phyloP scores from a whole-genome alignment of 2,329 filamentous ascomycete species.

The Aspergillus neoniger region DNA sequence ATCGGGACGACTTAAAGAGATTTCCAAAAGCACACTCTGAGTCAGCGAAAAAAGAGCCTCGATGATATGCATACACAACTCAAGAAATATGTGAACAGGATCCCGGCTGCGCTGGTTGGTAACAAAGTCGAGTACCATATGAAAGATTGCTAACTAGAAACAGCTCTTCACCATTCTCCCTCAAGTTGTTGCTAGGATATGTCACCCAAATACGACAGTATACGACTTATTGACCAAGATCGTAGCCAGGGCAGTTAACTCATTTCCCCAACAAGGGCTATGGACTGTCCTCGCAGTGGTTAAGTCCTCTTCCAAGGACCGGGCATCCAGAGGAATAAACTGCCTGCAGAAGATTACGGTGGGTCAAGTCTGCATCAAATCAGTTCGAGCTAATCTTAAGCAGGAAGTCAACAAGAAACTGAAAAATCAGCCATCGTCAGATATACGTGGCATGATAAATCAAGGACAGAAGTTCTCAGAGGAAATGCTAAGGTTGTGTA shows the following conservation, averaged over 20 bases:
- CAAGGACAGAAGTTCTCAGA: slow-evolving; percentile 82
- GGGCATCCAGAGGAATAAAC: slow-evolving; percentile 56
- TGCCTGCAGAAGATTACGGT: slow-evolving; percentile 47
- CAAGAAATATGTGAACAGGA: slow-evolving; percentile 69
- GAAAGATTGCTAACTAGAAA: slow-evolving; percentile 11
- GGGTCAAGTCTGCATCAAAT: slow-evolving; percentile 9
- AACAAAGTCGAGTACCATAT: not conserved
- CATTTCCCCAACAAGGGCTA: slow-evolving; percentile 86
- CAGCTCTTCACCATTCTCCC: slow-evolving; percentile 68
- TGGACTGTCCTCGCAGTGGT: slow-evolving; percentile 90
- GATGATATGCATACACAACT: slow-evolving; percentile 71
- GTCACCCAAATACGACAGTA: slow-evolving; percentile 76
- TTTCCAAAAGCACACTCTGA: slow-evolving; percentile 50
- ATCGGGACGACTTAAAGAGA: slow-evolving; percentile 28
- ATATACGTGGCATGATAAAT: slow-evolving; percentile 70
- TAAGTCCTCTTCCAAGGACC: slow-evolving; percentile 74
- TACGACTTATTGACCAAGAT: slow-evolving; percentile 76
- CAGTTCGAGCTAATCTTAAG: slow-evolving; percentile 10
- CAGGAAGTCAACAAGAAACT: slow-evolving; percentile 55
- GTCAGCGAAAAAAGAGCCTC: slow-evolving; percentile 64
- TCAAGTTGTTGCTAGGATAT: slow-evolving; percentile 94
- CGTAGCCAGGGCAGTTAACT: slow-evolving; percentile 79
- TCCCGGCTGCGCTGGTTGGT: slow-evolving; percentile 49
- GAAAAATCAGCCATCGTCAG: slow-evolving; percentile 49
- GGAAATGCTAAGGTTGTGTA: slow-evolving; percentile 77